These are phyloP conservation scores for Murraya paniculata DNA, from an alignment of 345 rosid species.

Conservation along the genomic window DNA sequence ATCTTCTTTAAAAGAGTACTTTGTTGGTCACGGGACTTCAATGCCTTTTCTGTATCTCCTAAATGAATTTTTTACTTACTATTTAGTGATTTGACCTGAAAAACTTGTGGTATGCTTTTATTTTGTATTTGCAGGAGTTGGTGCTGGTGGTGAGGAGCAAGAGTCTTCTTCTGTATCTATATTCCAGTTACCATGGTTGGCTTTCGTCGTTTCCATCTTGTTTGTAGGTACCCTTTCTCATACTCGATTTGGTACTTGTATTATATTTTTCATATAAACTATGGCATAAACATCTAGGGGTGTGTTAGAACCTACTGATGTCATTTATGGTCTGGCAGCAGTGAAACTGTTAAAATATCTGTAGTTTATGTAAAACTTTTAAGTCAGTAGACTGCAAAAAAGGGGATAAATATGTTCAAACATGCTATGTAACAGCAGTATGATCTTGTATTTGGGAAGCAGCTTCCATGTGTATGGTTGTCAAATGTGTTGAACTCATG, in stretches of 20 bases:
- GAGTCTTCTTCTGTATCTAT: slow-evolving; percentile 64
- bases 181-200: slow-evolving; percentile 81
- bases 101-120: neutral
- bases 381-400: neutral
- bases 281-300: neutral
- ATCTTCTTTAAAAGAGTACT: neutral
- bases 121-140: slow-evolving; percentile 64
- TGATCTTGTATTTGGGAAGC: neutral
- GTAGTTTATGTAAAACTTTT: neutral
- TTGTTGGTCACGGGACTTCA: slow-evolving; percentile 2
- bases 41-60: neutral
- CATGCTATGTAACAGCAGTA: neutral
- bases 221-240: slow-evolving; percentile 94
- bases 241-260: slow-evolving; percentile 22
- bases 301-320: neutral
- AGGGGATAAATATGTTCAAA: neutral
- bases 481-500: neutral
- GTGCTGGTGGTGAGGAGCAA: slow-evolving; percentile 97
- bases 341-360: neutral
- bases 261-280: neutral
- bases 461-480: neutral
- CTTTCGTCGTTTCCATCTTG: slow-evolving; percentile 68
- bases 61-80: neutral
- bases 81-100: neutral
- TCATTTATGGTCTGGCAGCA: neutral